Evolutionary conservation across 768 basidiomycete species (phyloP).

Genomic region (Russula emetica): DNA sequence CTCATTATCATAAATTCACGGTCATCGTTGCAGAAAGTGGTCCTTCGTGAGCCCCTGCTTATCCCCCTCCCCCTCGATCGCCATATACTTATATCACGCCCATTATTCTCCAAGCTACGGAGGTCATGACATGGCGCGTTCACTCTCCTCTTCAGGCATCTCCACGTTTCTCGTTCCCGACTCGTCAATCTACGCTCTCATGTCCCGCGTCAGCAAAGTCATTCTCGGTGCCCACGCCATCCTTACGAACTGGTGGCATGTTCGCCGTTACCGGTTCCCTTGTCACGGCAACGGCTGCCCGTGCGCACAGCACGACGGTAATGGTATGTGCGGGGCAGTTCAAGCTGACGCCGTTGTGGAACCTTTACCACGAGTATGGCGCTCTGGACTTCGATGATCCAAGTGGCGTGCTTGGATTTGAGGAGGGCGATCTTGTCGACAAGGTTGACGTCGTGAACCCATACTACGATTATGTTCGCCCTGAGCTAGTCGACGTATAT

Average conservation of each 20-base stretch:
- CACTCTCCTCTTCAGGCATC: constrained; percentile 75
- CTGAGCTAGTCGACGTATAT: constrained; percentile 88
- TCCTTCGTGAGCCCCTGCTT: constrained; percentile 64
- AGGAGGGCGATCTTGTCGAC: constrained; percentile 74
- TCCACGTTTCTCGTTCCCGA: constrained; percentile 97
- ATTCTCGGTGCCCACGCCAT: constrained; percentile 94
- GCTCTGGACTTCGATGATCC: constrained; percentile 76
- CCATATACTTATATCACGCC: constrained; percentile 13
- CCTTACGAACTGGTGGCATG: constrained; percentile 93
- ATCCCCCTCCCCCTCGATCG: background rate
- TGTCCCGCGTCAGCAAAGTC: constrained; percentile 97
- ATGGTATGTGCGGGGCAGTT: constrained; percentile 95
- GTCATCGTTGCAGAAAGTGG: constrained; percentile 95
- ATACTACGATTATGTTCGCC: constrained; percentile 93
- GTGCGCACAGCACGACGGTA: constrained; percentile 85
- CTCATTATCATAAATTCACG: constrained; percentile 86
- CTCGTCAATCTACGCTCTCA: constrained; percentile 90
- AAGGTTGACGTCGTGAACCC: constrained; percentile 92
- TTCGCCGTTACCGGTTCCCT: constrained; percentile 85
- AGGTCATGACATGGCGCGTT: constrained; percentile 79
- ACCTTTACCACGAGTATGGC: constrained; percentile 80
- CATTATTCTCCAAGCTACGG: constrained; percentile 52
- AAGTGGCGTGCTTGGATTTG: constrained; percentile 63
- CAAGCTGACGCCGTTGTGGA: constrained; percentile 91
- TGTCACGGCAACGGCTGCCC: constrained; percentile 80